phyloP scores from a whole-genome alignment of 106 monocot species.

The Acorus gramineus region DNA sequence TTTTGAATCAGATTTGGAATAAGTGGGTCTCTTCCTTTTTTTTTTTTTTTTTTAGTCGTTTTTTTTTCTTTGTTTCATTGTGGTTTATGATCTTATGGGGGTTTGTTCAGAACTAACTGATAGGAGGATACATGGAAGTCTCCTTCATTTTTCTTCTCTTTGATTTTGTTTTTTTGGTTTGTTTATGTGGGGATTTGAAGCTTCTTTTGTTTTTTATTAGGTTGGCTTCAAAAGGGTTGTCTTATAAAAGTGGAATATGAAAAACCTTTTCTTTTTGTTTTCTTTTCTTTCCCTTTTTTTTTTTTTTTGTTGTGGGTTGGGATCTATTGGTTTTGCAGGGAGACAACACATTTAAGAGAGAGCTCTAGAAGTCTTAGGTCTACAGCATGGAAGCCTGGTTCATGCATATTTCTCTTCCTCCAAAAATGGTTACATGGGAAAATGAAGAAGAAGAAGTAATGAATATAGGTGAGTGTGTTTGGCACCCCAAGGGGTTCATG shows the following conservation, averaged over 20 bases:
- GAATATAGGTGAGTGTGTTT: slow-evolving; percentile 4
- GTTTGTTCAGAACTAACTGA: slow-evolving; percentile 19
- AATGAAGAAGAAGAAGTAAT: too few relatives aligned
- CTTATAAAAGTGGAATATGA: slow-evolving; percentile 2
- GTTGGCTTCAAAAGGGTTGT: slow-evolving; percentile 24
- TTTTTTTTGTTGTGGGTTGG: not conserved
- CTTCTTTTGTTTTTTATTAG: slow-evolving; percentile 28
- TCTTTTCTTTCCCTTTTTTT: not conserved
- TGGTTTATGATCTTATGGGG: not conserved
- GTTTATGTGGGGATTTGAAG: slow-evolving; percentile 29
- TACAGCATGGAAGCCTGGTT: not conserved
- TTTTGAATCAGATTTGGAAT: not conserved
- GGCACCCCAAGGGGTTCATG: slow-evolving; percentile 2
- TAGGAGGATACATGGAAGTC: not conserved
- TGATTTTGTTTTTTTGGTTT: not conserved
- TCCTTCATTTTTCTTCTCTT: not conserved
- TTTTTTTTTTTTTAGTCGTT: not conserved
- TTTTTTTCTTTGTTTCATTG: not conserved
- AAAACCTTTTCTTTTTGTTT: not conserved
- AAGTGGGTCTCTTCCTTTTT: too few relatives aligned
- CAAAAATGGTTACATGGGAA: not conserved
- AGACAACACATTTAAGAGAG: slow-evolving; percentile 4
- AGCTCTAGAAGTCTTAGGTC: not conserved
- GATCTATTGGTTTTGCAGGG: not conserved
- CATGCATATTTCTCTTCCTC: not conserved